Evolutionary conservation across 108 stramenopile genomes (phyloP).

Genomic region (Skeletonema tropicum): DNA sequence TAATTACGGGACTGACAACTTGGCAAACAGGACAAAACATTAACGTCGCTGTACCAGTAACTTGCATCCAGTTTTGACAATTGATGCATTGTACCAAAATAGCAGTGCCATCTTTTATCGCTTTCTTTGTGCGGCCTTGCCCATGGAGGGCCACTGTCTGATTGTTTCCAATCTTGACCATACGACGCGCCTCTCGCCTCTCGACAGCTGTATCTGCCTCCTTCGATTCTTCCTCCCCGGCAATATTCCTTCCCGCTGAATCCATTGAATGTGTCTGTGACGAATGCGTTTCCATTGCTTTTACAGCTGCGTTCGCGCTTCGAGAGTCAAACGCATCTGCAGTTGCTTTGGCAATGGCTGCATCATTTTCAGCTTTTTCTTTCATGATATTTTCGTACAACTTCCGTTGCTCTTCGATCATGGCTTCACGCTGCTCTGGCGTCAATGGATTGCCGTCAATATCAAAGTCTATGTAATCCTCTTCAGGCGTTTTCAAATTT

Average conservation of each 20-base stretch:
- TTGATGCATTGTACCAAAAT: conserved; percentile 72
- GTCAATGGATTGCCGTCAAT: conserved; percentile 48
- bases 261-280: conserved; percentile 18
- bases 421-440: conserved; percentile 57
- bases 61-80: conserved; percentile 88
- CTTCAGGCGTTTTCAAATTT: conserved; percentile 5
- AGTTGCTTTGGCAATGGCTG: conserved; percentile 44
- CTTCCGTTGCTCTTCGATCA: conserved; percentile 76
- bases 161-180: conserved; percentile 53
- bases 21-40: conserved; percentile 86
- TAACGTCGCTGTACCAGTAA: conserved; percentile 66
- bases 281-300: conserved; percentile 4
- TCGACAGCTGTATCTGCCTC: conserved; percentile 6
- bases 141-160: conserved; percentile 71
- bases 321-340: conserved; percentile 44
- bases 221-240: conserved; percentile 20
- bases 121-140: conserved; percentile 65
- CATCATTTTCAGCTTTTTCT: conserved; percentile 56
- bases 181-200: conserved; percentile 15
- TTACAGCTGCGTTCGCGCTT: conserved; percentile 22
- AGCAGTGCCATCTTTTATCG: conserved; percentile 75
- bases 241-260: conserved; percentile 34
- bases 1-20: conserved; percentile 65
- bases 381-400: conserved; percentile 76
- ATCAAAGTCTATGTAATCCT: conserved; percentile 54